Conservation (phyloP, 352 stramenopile species). For the Hyaloperonospora arabidopsidis region DNA sequence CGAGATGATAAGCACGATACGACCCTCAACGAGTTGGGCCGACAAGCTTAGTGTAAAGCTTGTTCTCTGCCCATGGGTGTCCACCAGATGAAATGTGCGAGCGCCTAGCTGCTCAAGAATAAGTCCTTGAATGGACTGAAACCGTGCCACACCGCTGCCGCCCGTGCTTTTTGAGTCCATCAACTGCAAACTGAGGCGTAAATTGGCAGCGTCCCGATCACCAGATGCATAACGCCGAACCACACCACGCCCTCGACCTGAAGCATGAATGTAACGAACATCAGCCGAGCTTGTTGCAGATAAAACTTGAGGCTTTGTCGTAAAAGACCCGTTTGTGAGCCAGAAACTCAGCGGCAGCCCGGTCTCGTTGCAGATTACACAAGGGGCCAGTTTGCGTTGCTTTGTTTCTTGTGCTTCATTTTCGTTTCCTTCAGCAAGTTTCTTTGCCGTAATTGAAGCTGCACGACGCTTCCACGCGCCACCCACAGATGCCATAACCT, state of each 20-base stretch:
- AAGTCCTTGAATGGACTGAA: constrained; percentile 70
- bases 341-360: constrained; percentile 61
- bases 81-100: constrained; percentile 55
- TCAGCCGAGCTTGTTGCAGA: constrained; percentile 41
- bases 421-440: constrained; percentile 8
- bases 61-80: constrained; percentile 40
- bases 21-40: constrained; percentile 63
- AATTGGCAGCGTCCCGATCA: constrained; percentile 42
- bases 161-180: constrained; percentile 27
- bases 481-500: constrained; percentile 67
- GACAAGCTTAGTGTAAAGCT: constrained; percentile 57
- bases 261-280: constrained; percentile 58
- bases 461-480: constrained; percentile 57
- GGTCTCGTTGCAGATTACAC: constrained; percentile 74
- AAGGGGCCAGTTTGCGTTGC: constrained; percentile 49
- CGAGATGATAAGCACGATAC: constrained; percentile 69
- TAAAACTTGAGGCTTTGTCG: constrained; percentile 32
- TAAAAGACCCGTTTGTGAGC: constrained; percentile 45
- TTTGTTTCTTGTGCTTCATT: constrained; percentile 21
- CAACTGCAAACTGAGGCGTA: constrained; percentile 59
- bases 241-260: constrained; percentile 51
- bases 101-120: constrained; percentile 72
- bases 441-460: constrained; percentile 6
- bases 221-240: constrained; percentile 61
- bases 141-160: constrained; percentile 16